A percentile compares a stretch with the other conserved stretches of the same genome.
Conservation (phyloP, 176 grass and related monocot genomes). For the Eragrostis nindensis region DNA sequence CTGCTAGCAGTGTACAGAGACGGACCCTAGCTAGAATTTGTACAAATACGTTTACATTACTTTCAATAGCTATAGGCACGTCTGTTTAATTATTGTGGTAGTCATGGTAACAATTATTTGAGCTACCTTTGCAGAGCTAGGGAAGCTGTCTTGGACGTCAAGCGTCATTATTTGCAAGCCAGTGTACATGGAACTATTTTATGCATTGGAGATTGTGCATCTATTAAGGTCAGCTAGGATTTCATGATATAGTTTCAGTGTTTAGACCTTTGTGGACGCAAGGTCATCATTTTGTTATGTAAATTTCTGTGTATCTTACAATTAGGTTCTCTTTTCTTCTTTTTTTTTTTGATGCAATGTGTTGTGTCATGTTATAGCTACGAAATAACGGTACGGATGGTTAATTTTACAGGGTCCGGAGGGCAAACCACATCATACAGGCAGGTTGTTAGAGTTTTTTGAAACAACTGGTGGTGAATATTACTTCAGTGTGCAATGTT, state of each 20-base stretch:
- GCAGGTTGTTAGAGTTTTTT: constrained; percentile 90
- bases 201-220: constrained; percentile 85
- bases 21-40: no score
- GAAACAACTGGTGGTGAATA: constrained; percentile 59
- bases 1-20: no score
- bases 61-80: background rate
- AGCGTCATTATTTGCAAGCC: constrained; percentile 85
- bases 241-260: constrained; percentile 23
- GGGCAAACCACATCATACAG: constrained; percentile 75
- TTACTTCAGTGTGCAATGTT: constrained; percentile 86
- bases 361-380: no score
- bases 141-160: constrained; percentile 60
- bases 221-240: constrained; percentile 70
- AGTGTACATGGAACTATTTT: constrained; percentile 61
- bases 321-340: constrained; percentile 24
- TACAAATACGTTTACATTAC: constrained; percentile 4
- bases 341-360: no score
- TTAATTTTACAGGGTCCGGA: constrained; percentile 63
- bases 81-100: constrained; percentile 26
- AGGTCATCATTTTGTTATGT: constrained; percentile 11
- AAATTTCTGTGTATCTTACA: background rate
- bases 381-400: constrained; percentile 20
- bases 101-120: constrained; percentile 27
- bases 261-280: constrained; percentile 19
- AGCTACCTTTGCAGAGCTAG: constrained; percentile 47